Base-by-base conservation (phyloP, 805 yeast species). In the Suhomyces prunicola region DNA sequence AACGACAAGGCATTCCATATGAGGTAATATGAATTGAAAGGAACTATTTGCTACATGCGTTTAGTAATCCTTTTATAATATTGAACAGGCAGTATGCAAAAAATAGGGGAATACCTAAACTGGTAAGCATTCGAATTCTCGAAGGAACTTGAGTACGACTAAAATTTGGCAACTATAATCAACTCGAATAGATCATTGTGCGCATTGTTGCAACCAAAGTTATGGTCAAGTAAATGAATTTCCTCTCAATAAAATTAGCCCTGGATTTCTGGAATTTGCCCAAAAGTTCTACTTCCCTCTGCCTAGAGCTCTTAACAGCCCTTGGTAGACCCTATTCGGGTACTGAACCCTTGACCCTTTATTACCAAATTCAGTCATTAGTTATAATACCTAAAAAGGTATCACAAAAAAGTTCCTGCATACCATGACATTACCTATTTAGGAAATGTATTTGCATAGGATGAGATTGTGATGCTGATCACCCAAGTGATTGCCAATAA, bases 361-460 rank as follows among this genome's bases (percentile, higher is more conserved):
- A 29, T 44, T 48, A 24, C 41, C 42, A 31, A 22, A 31, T 15
- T 13, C 40, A 46, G 48, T 23, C 42, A 39, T 17, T 19, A 39
- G 42, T 39, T 39, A 19, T 39, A 39, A 39, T 39, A 39, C 42
- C 42, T 19, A 39, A 39, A 19, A 17, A 15, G 42, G 42, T 39
- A 39, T 39, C 42, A 39, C 42, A 19, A 19, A 39, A 39, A 13
- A 39, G 42, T 39, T 17, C 50, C 50, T 48, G 44, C 46, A 40
- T 48, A 31, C 15, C 56, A 52, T 57, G 49, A 58, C 56, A 52
- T 56, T 58, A 50, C 63, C 60, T 48, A 50, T 50, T 51, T 50
- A 52, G 63, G 63, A 48, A 58, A 57, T 57, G 52, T 31, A n/a
- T 24, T 15, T 24, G 24, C n/a, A 22, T 15, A 13, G 27, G 24